Evolutionary conservation across 768 basidiomycete species (phyloP).

Genomic region (Daedaleopsis sinensis): DNA sequence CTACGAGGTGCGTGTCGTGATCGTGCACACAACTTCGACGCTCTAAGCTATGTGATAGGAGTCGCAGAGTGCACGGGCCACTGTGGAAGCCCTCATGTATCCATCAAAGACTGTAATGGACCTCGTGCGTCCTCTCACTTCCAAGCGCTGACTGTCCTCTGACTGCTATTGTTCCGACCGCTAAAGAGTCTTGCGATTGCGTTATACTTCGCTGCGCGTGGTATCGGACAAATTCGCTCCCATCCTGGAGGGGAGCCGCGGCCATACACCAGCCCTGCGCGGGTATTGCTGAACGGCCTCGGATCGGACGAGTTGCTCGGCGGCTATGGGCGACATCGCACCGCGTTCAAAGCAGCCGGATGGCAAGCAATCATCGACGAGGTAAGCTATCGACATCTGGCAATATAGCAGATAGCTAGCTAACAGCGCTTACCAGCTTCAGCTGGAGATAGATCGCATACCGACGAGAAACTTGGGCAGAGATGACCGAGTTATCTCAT

Average conservation of each 20-base stretch:
- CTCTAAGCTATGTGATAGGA: constrained; percentile 50
- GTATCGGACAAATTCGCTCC: constrained; percentile 59
- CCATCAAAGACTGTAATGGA: constrained; percentile 90
- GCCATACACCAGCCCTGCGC: constrained; percentile 72
- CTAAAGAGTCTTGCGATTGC: constrained; percentile 87
- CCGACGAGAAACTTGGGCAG: constrained; percentile 89
- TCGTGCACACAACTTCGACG: neutral
- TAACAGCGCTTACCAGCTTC: constrained; percentile 56
- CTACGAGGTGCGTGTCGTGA: neutral
- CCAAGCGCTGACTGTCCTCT: neutral
- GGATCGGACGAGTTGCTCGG: constrained; percentile 96
- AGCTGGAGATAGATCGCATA: constrained; percentile 86
- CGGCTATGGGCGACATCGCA: constrained; percentile 89
- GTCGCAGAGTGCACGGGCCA: constrained; percentile 54
- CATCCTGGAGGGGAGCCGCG: constrained; percentile 37
- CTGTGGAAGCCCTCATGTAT: constrained; percentile 73
- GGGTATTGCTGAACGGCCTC: constrained; percentile 86
- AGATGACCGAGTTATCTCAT: constrained; percentile 93
- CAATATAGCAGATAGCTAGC: too few relatives aligned
- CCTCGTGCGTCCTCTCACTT: constrained; percentile 54
- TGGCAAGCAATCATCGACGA: constrained; percentile 84
- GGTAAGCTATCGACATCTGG: constrained; percentile 42
- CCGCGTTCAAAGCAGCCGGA: constrained; percentile 64
- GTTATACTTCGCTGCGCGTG: constrained; percentile 90
- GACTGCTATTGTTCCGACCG: neutral